Conservation (phyloP, 176 grass and related monocot species). For the Musa troglodytarum region DNA sequence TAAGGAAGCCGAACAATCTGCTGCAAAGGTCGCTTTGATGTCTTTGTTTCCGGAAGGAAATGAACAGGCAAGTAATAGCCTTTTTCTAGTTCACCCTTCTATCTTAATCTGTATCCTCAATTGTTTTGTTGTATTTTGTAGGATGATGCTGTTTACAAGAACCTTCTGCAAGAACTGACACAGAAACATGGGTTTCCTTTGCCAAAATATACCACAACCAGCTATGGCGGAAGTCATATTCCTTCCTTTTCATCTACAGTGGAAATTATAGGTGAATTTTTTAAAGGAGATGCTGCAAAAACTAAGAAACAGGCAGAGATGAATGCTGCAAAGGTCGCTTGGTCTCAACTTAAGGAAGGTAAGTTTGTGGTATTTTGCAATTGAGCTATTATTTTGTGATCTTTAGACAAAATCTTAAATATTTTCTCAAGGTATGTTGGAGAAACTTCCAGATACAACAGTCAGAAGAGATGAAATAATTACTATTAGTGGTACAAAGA, state of each 20-base stretch:
- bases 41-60: slow-evolving; percentile 31
- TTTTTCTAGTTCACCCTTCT: slow-evolving; percentile 9
- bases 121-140: slow-evolving; percentile 37
- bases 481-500: no score
- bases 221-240: slow-evolving; percentile 15
- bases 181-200: slow-evolving; percentile 48
- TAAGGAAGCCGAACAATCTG: slow-evolving; percentile 58
- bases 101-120: slow-evolving; percentile 10
- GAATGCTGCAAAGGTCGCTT: slow-evolving; percentile 55
- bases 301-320: slow-evolving; percentile 67
- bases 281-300: slow-evolving; percentile 42
- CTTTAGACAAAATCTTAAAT: neutral
- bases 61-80: neutral
- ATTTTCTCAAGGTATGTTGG: neutral
- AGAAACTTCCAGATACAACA: neutral
- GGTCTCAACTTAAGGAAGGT: slow-evolving; percentile 39
- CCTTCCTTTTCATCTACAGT: slow-evolving; percentile 40
- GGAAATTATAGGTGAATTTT: slow-evolving; percentile 37
- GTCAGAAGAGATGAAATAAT: no score
- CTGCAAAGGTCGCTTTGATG: slow-evolving; percentile 64
- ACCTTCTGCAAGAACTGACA: slow-evolving; percentile 44
- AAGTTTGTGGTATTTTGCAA: slow-evolving; percentile 24
- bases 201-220: slow-evolving; percentile 41
- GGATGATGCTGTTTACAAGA: slow-evolving; percentile 49
- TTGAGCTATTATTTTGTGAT: neutral